Base-by-base conservation (phyloP, 331 rosid genomes). In the Spiraea crenata region DNA sequence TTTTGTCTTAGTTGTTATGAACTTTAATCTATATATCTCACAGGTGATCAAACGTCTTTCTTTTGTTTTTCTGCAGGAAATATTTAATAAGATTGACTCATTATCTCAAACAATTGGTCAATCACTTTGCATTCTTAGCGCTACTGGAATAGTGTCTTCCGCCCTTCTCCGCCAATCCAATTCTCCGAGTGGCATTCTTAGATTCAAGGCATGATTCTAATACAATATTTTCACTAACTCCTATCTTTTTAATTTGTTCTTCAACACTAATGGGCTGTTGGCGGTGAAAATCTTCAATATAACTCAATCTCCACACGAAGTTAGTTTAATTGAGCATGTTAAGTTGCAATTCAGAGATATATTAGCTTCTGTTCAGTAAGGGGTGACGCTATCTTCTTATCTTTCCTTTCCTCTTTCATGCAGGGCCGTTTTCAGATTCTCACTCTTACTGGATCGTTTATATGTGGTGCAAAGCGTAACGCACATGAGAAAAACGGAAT, bases 381-480 rank as follows among this genome's bases (percentile, higher is more conserved):
- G 61, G 13, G 62, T 35, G 34, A 35, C 17, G 34, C 13, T 37
- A 35, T 35, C 16, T 16, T 41, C 51, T 25, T 25, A 25, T 25
- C 31, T 50, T 45, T 5, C 34, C 25, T 47, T 57, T 16, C 16
- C 1, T 3, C 50, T 37, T 62, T 54, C 10, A 57, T 63, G 72
- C 82, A 86, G 88, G 96, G 93, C 3, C 14, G 9, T 13, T 87
- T 82, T 70, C 83, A 81, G 72, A 87, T 87, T 62, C 15, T 87
- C n/a, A 10, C 59, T 3, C 71, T 90, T 9, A 5, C 60, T 37
- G 91, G 93, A 73, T 75, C 85, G 40, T 80, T 49, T 57, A 83
- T 50, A 14, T 0, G 17, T 6, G 4, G 45, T 16, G 41, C n/a
- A 63, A 57, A 31, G 5, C 60, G 52, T 62, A 63, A 56, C 12